Evolutionary conservation across 192 early-diverging fungal species (phyloP).

Genomic region (Coemansia interrupta): DNA sequence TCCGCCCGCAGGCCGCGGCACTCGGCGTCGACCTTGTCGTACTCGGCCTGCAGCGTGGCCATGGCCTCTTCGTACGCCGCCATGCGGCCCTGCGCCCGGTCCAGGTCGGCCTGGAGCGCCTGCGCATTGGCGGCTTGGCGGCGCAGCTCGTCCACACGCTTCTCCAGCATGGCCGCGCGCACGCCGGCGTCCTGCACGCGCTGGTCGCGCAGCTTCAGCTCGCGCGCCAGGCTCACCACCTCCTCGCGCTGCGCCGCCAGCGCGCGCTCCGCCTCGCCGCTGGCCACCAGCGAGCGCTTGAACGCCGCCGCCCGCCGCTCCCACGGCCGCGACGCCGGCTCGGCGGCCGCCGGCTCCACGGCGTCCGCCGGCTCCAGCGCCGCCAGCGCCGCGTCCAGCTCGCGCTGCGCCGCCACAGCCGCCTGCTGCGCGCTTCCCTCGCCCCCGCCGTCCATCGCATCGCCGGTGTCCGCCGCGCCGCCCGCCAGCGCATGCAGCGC

Average conservation of each 20-base stretch:
- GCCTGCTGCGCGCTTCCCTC: background rate
- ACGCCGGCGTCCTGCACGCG: slow-evolving; percentile 68
- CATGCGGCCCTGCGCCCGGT: slow-evolving; percentile 59
- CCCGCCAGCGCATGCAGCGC: slow-evolving; percentile 12
- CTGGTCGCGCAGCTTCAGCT: slow-evolving; percentile 80
- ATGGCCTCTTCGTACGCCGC: slow-evolving; percentile 71
- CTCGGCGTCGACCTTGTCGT: slow-evolving; percentile 67
- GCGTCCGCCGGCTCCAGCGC: slow-evolving; percentile 22
- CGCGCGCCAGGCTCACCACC: slow-evolving; percentile 72
- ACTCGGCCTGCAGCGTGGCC: slow-evolving; percentile 63
- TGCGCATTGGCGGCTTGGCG: slow-evolving; percentile 65
- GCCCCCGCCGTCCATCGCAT: slow-evolving; percentile 11
- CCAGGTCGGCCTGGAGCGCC: slow-evolving; percentile 59
- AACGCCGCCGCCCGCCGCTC: slow-evolving; percentile 70
- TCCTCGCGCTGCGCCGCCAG: slow-evolving; percentile 74
- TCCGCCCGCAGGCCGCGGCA: slow-evolving; percentile 46
- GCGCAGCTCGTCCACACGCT: slow-evolving; percentile 64
- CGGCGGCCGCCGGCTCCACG: slow-evolving; percentile 7
- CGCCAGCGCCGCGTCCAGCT: slow-evolving; percentile 19
- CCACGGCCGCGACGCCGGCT: slow-evolving; percentile 67
- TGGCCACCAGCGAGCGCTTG: slow-evolving; percentile 76
- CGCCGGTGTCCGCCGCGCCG: slow-evolving; percentile 22
- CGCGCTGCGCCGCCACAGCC: slow-evolving; percentile 7
- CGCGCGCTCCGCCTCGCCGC: slow-evolving; percentile 74
- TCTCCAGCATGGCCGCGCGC: slow-evolving; percentile 80